These are phyloP conservation scores for Pseudocercospora pini-densiflorae DNA, from an alignment of 2,329 filamentous ascomycete genomes.

Conservation along the genomic window DNA sequence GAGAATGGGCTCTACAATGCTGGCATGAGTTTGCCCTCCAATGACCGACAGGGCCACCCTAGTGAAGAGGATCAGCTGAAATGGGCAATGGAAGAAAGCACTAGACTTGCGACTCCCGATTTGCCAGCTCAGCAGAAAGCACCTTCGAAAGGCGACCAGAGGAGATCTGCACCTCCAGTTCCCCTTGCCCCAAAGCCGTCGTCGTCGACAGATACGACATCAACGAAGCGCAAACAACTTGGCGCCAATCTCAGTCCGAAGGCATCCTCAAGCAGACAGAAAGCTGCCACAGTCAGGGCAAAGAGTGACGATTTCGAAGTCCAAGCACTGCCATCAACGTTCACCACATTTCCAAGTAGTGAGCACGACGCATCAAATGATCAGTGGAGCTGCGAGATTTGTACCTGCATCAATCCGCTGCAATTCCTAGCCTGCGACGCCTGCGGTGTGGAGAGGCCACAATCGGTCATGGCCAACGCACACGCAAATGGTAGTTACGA, in stretches of 20 bases:
- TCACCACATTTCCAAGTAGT: slow-evolving; percentile 37
- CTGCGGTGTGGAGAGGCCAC: slow-evolving; percentile 61
- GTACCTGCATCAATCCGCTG: slow-evolving; percentile 66
- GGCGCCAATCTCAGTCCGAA: slow-evolving; percentile 6
- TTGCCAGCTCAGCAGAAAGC: slow-evolving; percentile 12
- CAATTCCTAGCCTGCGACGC: slow-evolving; percentile 65
- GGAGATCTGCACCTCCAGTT: background rate
- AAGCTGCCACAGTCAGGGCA: background rate
- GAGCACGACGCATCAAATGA: slow-evolving; percentile 29
- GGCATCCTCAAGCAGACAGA: background rate
- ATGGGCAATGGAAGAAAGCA: slow-evolving; percentile 43
- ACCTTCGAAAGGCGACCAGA: background rate
- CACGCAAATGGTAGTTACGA: slow-evolving; percentile 5
- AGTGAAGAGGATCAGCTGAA: slow-evolving; percentile 44
- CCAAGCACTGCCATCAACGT: slow-evolving; percentile 2
- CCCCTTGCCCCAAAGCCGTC: background rate
- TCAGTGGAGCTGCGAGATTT: slow-evolving; percentile 64
- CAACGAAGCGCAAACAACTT: slow-evolving; percentile 5
- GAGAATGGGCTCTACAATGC: slow-evolving; percentile 42
- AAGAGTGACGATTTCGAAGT: slow-evolving; percentile 12
- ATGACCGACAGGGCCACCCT: slow-evolving; percentile 12
- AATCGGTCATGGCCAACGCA: slow-evolving; percentile 38
- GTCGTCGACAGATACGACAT: slow-evolving; percentile 4
- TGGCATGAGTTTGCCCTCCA: slow-evolving; percentile 19
- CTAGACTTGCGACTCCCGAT: slow-evolving; percentile 11